Base-by-base conservation (phyloP, 306 rosid genomes). In the Pyrus communis region DNA sequence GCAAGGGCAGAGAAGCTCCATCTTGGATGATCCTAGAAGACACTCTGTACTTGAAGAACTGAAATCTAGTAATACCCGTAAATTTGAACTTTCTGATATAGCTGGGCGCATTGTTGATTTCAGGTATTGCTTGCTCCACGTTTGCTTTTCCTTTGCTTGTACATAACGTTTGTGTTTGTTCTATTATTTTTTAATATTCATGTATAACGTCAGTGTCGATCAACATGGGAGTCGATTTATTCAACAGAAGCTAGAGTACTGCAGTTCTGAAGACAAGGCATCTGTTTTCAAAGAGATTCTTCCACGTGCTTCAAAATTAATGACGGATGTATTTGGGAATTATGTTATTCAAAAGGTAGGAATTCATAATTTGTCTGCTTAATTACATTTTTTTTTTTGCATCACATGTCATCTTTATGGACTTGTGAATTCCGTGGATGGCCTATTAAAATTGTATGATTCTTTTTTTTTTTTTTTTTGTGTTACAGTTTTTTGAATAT, bases 151-250 rank as follows among this genome's bases (percentile, higher is more conserved):
- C 46, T 42, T 61, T 62, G 33, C 77, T 27, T 68, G 61, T 54
- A 33, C n/a, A 68, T 64, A 57, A 17, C 71, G 17, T 64, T 67
- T 67, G 15, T 46, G 15, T 42, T 59, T 80, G 38, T 81, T 60
- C 62, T 69, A 23, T 70, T n/a, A 40, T 78, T 52, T 42, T 69
- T 61, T 79, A 72, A 70, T 19, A 33, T 78, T 68, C 12, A 7
- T 81, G 57, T 74, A 70, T 67, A 14, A 74, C 70, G 67, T 59
- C 89, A 90, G 96, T 72, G 69, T 85, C 74, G 91, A 90, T 78
- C 96, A 90, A 80, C 91, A 90, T 60, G 96, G 96, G 82, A 90
- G 96, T 83, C 91, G 96, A 51, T 88, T 90, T 82, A 90, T 90
- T 80, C 92, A 88, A 86, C 92, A 82, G 82, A 86, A 90, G 86